Evolutionary conservation across 2,329 filamentous ascomycete species (phyloP).

Genomic region (Aphanocladium album): DNA sequence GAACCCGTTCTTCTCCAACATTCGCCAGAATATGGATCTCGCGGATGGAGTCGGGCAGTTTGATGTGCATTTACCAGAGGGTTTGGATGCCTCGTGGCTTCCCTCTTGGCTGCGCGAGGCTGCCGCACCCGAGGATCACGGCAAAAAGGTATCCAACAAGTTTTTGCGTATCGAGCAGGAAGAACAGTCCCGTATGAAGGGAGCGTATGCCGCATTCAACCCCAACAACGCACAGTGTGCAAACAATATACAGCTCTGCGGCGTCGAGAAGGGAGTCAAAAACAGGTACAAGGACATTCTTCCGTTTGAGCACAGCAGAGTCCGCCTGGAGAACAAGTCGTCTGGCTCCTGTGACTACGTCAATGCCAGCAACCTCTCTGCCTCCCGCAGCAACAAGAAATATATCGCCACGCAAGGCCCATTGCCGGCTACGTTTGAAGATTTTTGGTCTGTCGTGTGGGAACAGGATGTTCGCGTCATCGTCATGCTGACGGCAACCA

Average conservation of each 20-base stretch:
- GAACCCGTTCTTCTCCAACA: slow-evolving; percentile 94
- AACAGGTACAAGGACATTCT: slow-evolving; percentile 98
- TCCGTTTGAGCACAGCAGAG: slow-evolving; percentile 89
- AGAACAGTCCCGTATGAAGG: slow-evolving; percentile 89
- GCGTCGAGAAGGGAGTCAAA: slow-evolving; percentile 90
- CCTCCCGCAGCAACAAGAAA: slow-evolving; percentile 76
- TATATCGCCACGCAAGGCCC: slow-evolving; percentile 97
- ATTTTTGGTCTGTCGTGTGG: slow-evolving; percentile 98
- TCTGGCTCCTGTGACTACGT: slow-evolving; percentile 82
- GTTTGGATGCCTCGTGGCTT: slow-evolving; percentile 47
- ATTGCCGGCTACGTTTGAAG: slow-evolving; percentile 88
- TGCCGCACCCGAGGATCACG: slow-evolving; percentile 61
- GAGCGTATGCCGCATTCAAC: slow-evolving; percentile 55
- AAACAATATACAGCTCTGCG: slow-evolving; percentile 66
- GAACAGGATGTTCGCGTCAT: slow-evolving; percentile 92
- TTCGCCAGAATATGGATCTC: slow-evolving; percentile 93
- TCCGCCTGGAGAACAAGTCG: slow-evolving; percentile 66
- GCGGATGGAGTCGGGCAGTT: slow-evolving; percentile 88
- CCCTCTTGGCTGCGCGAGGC: slow-evolving; percentile 75
- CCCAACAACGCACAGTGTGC: slow-evolving; percentile 26
- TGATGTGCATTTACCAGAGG: slow-evolving; percentile 45
- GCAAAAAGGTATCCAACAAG: slow-evolving; percentile 73
- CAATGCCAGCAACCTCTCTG: slow-evolving; percentile 84
- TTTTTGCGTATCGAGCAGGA: slow-evolving; percentile 79
- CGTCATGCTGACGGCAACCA: slow-evolving; percentile 93